Evolutionary conservation across 2,329 filamentous ascomycete genomes (phyloP), one percentile per base, ranked within the genome.

Genomic region (Tolypocladium nubicola): DNA sequence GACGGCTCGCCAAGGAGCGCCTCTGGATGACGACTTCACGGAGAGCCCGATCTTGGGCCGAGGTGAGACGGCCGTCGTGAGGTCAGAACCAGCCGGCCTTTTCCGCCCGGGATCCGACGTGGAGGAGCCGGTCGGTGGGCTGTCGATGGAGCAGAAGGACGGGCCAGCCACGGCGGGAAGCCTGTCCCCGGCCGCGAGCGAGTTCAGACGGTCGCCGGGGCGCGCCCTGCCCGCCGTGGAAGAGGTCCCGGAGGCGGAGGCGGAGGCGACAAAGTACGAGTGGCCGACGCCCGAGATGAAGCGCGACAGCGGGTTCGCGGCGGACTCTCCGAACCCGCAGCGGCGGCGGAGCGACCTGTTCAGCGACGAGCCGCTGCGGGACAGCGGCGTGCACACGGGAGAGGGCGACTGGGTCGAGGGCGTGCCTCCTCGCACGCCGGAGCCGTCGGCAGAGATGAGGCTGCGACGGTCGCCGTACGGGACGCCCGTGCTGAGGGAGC

Each of bases 311-410:
- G 65, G 64, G 30, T 65, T 69, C 53, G 67, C 57, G 30, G 67
- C 74, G 6, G 77, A 74, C 52, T 78, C 79, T 2, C 74, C 79
- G 16, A 70, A 70, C 47, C 67, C 71, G 43, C 69, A 70, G 55
- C 68, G 67, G 52, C 70, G 72, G 55, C 67, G 68, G 56, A 75
- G 68, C 61, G 67, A 68, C 54, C 58, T 64, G 1, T 61, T 67
- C 16, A 67, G 69, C 14, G 67, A 73, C 23, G 69, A 73, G 37
- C 64, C 68, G 37, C 70, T 73, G 53, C 75, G 79, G 49, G 82
- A 85, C 63, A 85, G 82, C 67, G 81, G 79, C 33, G 76, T 84
- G 37, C 78, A 83, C 62, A 71, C 82, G 49, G 76, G 75, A 23
- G 79, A 82, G 52, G 76, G 75, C 26, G 79, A 82, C 45, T 74